Conservation (phyloP, 192 early-diverging fungal species). For the Mortierella claussenii region DNA sequence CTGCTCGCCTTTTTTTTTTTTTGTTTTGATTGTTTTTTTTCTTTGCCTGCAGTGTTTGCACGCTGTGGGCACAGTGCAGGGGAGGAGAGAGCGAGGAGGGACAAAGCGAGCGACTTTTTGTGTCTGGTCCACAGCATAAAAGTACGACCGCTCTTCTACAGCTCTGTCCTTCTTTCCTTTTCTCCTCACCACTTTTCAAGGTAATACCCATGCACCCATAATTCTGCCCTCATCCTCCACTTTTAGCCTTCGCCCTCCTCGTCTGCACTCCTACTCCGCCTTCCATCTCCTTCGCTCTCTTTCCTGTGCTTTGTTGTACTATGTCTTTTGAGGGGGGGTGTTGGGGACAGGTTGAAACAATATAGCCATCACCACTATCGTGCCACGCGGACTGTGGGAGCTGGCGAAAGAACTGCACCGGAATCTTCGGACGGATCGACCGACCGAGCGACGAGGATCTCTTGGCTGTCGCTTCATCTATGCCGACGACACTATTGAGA, state of each 20-base stretch:
- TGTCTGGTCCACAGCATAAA: constrained; percentile 12
- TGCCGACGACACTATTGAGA: no score
- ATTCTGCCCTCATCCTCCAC: background rate
- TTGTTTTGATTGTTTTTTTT: background rate
- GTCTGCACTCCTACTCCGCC: background rate
- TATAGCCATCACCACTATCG: no score
- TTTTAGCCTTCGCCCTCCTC: no score
- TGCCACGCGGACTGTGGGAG: background rate
- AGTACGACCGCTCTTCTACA: constrained; percentile 1
- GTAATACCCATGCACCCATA: constrained; percentile 28
- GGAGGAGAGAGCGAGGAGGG: background rate
- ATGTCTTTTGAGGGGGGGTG: no score
- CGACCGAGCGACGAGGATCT: no score
- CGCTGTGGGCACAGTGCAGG: background rate
- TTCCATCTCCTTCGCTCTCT: background rate
- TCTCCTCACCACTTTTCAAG: constrained; percentile 48
- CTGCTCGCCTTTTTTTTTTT: constrained; percentile 1
- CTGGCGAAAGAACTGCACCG: no score
- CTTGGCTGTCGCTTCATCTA: no score
- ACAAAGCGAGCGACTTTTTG: no score
- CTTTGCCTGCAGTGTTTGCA: background rate
- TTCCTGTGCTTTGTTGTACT: background rate
- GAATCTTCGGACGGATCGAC: background rate
- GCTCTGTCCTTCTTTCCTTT: constrained; percentile 29
- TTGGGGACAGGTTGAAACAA: no score